Evolutionary conservation across 2,329 filamentous ascomycete species (phyloP).

Genomic region (Arthroderma sp.): DNA sequence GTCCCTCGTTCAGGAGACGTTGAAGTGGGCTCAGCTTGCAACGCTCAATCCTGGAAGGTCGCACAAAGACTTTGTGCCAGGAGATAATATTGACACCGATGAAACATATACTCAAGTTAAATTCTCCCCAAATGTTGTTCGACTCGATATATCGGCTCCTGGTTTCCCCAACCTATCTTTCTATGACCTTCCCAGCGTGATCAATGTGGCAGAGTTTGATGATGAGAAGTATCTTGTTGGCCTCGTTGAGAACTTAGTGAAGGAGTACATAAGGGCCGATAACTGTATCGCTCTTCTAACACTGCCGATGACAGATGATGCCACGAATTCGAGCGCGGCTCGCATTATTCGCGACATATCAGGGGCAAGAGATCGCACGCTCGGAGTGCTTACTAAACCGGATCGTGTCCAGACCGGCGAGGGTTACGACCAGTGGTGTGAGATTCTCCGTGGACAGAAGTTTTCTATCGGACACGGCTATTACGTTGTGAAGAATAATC

Average conservation of each 20-base stretch:
- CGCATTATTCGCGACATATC: slow-evolving; percentile 44
- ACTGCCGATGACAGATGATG: slow-evolving; percentile 63
- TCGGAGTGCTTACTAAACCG: slow-evolving; percentile 75
- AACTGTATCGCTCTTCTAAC: slow-evolving; percentile 67
- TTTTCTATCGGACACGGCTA: slow-evolving; percentile 62
- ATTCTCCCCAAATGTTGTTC: slow-evolving; percentile 72
- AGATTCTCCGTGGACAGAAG: slow-evolving; percentile 48
- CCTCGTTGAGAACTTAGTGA: slow-evolving; percentile 58
- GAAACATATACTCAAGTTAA: slow-evolving; percentile 37
- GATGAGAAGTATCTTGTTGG: slow-evolving; percentile 55
- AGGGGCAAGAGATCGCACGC: slow-evolving; percentile 45
- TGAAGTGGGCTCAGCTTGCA: slow-evolving; percentile 64
- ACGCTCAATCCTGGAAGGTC: slow-evolving; percentile 54
- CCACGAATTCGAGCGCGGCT: slow-evolving; percentile 60
- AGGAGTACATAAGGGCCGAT: slow-evolving; percentile 53
- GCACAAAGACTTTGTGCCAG: slow-evolving; percentile 42
- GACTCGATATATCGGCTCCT: slow-evolving; percentile 60
- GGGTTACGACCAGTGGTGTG: slow-evolving; percentile 44
- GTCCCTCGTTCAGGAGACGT: slow-evolving; percentile 49
- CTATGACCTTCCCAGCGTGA: slow-evolving; percentile 74
- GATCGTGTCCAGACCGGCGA: slow-evolving; percentile 49
- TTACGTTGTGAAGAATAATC: slow-evolving; percentile 55
- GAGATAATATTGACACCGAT: slow-evolving; percentile 26
- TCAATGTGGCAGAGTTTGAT: slow-evolving; percentile 52
- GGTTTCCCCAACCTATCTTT: slow-evolving; percentile 63